Base-by-base conservation (phyloP, 192 early-diverging fungal genomes). In the Backusella tarrabulga region DNA sequence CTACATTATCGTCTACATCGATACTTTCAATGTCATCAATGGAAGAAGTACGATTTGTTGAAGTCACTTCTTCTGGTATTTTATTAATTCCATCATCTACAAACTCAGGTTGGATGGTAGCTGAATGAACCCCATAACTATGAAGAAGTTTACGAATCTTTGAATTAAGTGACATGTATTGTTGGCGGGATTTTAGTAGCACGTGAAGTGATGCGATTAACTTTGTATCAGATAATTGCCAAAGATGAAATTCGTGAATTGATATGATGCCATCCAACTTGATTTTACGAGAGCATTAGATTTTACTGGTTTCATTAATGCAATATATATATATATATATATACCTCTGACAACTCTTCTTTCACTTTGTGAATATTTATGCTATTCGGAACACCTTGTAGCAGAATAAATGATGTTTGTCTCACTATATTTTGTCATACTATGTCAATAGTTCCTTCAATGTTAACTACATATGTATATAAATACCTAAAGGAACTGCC, bases 81-180 rank as follows among this genome's bases (percentile, higher is more conserved):
- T 19, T 23, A 8, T 36, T 67, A 11, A 3, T 42, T 23, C 6
- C 11, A 42, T 73, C 52, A n/a, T 85, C 76, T 4, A 92, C 86
- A 86, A 95, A 96, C 83, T 98, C 96, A 17, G 95, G 95, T 83
- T 98, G 96, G 52, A 98, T 92, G 2, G 96, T 97, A 1, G 93
- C 93, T 26, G 92, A 93, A 78, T 98, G 97, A 41, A 98, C 85
- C 15, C 96, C 96, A 72, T 90, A 84, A 2, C 79, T 72, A 77
- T 97, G 95, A 84, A 98, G 88, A 23, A 91, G 80, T n/a, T 76
- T 79, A 85, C 95, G 94, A 78, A 98, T 89, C 14, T 85, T 71
- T 19, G 86, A 75, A 7, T 93, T 92, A 26, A 97, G 84, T 7
- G 81, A 79, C 91, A 93, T 93, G 74, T 95, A 97, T 67, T 89